Base-by-base conservation (phyloP, 2,329 filamentous ascomycete genomes). In the Blastomyces gilchristii region DNA sequence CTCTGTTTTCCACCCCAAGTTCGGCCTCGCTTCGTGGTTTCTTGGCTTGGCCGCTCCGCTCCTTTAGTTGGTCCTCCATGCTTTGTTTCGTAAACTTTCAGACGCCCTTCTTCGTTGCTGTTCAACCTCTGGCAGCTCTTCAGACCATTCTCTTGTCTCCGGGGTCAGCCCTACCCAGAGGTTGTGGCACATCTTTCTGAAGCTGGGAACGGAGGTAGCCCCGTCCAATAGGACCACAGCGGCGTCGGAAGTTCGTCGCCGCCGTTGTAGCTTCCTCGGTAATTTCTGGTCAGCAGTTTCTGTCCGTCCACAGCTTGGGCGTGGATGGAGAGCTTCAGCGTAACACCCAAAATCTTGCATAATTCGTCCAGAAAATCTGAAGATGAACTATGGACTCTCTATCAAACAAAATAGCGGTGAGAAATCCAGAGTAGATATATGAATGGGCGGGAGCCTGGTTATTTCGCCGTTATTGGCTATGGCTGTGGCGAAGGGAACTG, bases 251-350 rank as follows among this genome's bases (percentile, higher is more conserved):
- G 58, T 2, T 59, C 47, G 16, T 63, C 60, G 68, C 65, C 72
- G 45, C 41, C 6, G 41, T 43, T 49, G 58, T 34, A 74, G 64
- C 2, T 49, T 8, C 3, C 2, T 56, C 1, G 11, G 22, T 14
- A 52, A 28, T n/a, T 57, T 64, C 56, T 69, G 52, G 60, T 74
- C 73, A 2, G 63, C 49, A 22, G 64, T 63, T 64, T 74, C 68
- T 2, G 65, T 73, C 63, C 70, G 62, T 12, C 69, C 63, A 62
- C 65, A 2, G 67, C 72, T 62, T 72, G 43, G 5, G 64, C 63
- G 61, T 74, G 65, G 68, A 37, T 73, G 3, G 63, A 70, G 1
- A 70, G 64, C 31, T 67, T 37, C 34, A 11, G 34, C 65, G 31
- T 60, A 12, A 72, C 69, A 0, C 60, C 43, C 37, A 66, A 39